Base-by-base conservation (phyloP, 2,329 filamentous ascomycete genomes). In the Metarhizium guizhouense region DNA sequence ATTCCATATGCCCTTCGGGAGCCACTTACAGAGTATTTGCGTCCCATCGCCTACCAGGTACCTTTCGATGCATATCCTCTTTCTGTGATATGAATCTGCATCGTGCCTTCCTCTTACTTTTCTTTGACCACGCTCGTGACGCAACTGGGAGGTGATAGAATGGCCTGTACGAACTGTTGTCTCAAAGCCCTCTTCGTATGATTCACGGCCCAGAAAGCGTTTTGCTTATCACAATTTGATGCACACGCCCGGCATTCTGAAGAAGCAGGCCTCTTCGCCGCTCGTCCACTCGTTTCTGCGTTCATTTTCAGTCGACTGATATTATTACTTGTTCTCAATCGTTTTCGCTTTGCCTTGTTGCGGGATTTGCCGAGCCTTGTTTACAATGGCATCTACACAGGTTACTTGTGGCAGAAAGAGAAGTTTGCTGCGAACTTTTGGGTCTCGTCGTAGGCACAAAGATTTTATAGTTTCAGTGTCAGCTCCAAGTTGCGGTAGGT, bases 351-450 rank as follows among this genome's bases (percentile, higher is more conserved):
- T 38, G 7, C 20, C 32, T 18, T 18, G n/a, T 43, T 11, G 18
- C 30, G 45, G 3, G 45, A 45, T 48, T 53, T 57, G 52, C 56
- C 49, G 16, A 53, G 56, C 51, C 18, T 54, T 56, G 40, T 51
- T 54, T 43, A 43, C 30, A 49, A 70, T 70, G 66, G 61, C 63
- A 43, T 59, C 65, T 20, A 50, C 60, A 18, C 60, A 59, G 4
- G 51, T 63, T 18, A 66, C 62, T 3, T 68, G 68, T 50, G 63
- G 67, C n/a, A 68, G 66, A 58, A 70, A 65, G 56, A 62, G 63
- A 56, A 62, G 58, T 51, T 62, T 70, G 32, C 58, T 69, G 50
- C 62, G 58, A 42, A 58, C 64, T 2, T 56, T 68, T 20, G 63
- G 65, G 25, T 65, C 66, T 38, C 64, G 60, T 11, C 60, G 62